A percentile compares a stretch with the other conserved stretches of the same genome.
phyloP scores from a whole-genome alignment of 805 yeast genomes.

The Saturnispora halmiae region DNA sequence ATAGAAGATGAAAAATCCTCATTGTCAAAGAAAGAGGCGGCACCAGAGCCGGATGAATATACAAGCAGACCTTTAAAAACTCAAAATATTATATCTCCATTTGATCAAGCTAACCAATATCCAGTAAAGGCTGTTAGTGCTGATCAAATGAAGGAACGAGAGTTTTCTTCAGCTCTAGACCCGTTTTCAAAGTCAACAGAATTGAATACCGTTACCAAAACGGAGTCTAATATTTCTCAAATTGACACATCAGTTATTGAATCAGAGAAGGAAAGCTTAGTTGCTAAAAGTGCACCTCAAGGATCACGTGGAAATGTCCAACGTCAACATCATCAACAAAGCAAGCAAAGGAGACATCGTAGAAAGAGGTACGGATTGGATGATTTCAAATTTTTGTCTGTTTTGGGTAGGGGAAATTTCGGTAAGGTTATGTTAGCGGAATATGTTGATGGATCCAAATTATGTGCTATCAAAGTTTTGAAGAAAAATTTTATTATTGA shows the following conservation, averaged over 20 bases:
- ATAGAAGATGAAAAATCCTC: not conserved
- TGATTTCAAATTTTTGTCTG: constrained; percentile 90
- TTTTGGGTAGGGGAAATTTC: constrained; percentile 95
- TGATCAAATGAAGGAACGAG: not conserved
- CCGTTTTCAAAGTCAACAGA: constrained; percentile 1
- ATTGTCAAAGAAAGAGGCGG: not conserved
- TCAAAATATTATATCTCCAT: not conserved
- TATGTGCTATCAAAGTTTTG: constrained; percentile 94
- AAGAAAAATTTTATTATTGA: constrained; percentile 94
- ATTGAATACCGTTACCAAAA: too few species aligned
- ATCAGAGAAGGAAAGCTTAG: not conserved
- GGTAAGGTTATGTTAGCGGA: constrained; percentile 98
- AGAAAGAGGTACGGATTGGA: constrained; percentile 83
- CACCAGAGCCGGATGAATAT: not conserved
- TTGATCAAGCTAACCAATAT: constrained; percentile 10
- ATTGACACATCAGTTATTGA: not conserved
- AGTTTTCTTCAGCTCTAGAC: constrained; percentile 1
- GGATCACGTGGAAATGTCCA: constrained; percentile 13
- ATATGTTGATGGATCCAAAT: constrained; percentile 65
- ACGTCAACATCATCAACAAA: constrained; percentile 20
- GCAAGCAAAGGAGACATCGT: constrained; percentile 32
- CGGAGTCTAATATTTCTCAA: too few species aligned
- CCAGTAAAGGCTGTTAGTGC: constrained; percentile 22
- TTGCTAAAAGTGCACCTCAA: constrained; percentile 10
- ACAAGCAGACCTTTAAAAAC: not conserved